A percentile compares a stretch with the other conserved stretches of the same genome.
Evolutionary conservation across 129 eudicot species (phyloP).

Genomic region (Calendula officinalis): DNA sequence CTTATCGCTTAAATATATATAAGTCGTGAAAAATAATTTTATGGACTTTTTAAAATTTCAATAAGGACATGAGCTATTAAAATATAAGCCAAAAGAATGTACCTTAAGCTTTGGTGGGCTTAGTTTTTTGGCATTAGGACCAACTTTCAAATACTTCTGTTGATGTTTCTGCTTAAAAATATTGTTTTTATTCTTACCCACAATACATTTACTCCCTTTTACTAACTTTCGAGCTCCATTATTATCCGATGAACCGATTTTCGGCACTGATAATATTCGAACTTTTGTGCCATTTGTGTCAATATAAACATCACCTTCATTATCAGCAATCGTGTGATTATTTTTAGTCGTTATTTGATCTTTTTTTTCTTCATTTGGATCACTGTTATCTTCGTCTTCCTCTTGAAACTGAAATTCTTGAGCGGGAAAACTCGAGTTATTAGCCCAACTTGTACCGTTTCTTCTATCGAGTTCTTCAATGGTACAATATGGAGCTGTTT

Average conservation of each 20-base stretch:
- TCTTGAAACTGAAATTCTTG: slow-evolving; percentile 36
- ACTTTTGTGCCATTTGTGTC: slow-evolving; percentile 83
- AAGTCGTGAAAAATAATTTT: no score
- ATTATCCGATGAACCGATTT: slow-evolving; percentile 20
- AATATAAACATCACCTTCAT: slow-evolving; percentile 73
- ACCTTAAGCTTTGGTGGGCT: slow-evolving; percentile 45
- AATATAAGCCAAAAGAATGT: slow-evolving; percentile 12
- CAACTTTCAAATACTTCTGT: slow-evolving; percentile 37
- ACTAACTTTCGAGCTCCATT: slow-evolving; percentile 26
- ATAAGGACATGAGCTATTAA: no score
- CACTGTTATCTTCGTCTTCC: no score
- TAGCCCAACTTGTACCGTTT: slow-evolving; percentile 85
- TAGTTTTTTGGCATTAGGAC: slow-evolving; percentile 28
- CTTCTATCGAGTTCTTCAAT: slow-evolving; percentile 88
- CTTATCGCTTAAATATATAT: no score
- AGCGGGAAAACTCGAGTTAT: slow-evolving; percentile 42
- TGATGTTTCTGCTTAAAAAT: slow-evolving; percentile 35
- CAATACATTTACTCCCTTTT: slow-evolving; percentile 17
- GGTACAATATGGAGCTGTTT: slow-evolving; percentile 66
- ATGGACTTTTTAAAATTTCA: no score
- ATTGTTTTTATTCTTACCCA: slow-evolving; percentile 3
- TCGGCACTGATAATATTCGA: slow-evolving; percentile 61
- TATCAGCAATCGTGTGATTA: slow-evolving; percentile 36
- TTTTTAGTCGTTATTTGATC: slow-evolving; percentile 20
- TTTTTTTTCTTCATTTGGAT: background rate